phyloP scores from a whole-genome alignment of 129 eudicot genomes.

The Flaveria brownii region DNA sequence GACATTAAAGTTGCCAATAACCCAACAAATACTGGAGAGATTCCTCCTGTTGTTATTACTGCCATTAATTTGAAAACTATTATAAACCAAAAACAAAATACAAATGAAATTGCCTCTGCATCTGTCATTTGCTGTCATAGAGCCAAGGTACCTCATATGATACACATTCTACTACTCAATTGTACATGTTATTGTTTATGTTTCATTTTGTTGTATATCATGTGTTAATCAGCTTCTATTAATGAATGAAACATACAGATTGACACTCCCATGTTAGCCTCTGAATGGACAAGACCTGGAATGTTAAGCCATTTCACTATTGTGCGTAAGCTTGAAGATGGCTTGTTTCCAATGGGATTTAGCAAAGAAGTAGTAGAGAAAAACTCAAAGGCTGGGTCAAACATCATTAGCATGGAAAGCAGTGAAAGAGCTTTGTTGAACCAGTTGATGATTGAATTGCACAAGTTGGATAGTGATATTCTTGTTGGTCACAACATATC shows the following conservation, averaged over 20 bases:
- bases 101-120: slow-evolving; percentile 90
- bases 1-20: slow-evolving; percentile 68
- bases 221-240: background rate
- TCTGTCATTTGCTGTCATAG: slow-evolving; percentile 85
- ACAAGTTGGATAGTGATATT: slow-evolving; percentile 91
- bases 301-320: slow-evolving; percentile 82
- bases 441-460: slow-evolving; percentile 85
- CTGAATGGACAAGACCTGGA: slow-evolving; percentile 86
- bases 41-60: slow-evolving; percentile 93
- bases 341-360: slow-evolving; percentile 89
- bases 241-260: slow-evolving; percentile 55
- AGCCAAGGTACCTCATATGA: slow-evolving; percentile 66
- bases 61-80: slow-evolving; percentile 88
- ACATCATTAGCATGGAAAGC: slow-evolving; percentile 69
- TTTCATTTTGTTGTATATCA: background rate
- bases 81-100: slow-evolving; percentile 71
- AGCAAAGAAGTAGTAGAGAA: slow-evolving; percentile 66
- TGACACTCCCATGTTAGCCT: slow-evolving; percentile 77
- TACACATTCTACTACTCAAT: background rate
- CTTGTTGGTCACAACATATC: slow-evolving; percentile 99
- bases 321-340: slow-evolving; percentile 88
- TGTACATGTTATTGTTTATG: background rate
- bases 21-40: slow-evolving; percentile 58
- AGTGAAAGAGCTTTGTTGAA: slow-evolving; percentile 92
- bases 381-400: slow-evolving; percentile 77